Evolutionary conservation across 2,329 filamentous ascomycete genomes (phyloP).

Genomic region (Apiospora sp.): DNA sequence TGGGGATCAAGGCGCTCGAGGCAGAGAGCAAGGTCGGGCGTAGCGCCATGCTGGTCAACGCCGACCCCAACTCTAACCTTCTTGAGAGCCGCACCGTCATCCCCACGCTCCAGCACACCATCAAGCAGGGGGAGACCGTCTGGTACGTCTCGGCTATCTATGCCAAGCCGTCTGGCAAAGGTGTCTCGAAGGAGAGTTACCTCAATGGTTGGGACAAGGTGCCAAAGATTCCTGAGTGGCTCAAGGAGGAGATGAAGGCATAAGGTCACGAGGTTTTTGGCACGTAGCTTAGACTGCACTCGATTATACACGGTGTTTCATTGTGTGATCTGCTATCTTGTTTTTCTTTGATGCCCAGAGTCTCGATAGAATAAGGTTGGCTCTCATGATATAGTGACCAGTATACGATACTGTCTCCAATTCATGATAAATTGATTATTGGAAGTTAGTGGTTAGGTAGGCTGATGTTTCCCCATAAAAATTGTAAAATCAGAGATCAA

Average conservation of each 20-base stretch:
- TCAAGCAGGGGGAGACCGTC: constrained; percentile 62
- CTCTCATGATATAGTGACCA: background rate
- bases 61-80: constrained; percentile 82
- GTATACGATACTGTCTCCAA: too few species aligned
- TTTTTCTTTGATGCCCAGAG: background rate
- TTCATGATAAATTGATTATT: too few species aligned
- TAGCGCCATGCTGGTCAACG: constrained; percentile 72
- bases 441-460: too few species aligned
- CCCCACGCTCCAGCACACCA: constrained; percentile 70
- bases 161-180: constrained; percentile 67
- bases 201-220: constrained; percentile 67
- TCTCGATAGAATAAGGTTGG: background rate
- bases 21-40: constrained; percentile 50
- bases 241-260: constrained; percentile 55
- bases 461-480: too few species aligned
- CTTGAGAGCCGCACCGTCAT: constrained; percentile 76
- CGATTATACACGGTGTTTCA: background rate
- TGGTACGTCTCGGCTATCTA: constrained; percentile 79
- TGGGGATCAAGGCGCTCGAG: constrained; percentile 65
- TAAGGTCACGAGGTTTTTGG: background rate
- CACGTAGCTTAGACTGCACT: background rate
- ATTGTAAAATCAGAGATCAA: too few species aligned
- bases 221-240: constrained; percentile 67
- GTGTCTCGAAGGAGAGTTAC: constrained; percentile 61
- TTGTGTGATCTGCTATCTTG: background rate